Base-by-base conservation (phyloP, 2,329 filamentous ascomycete genomes). In the Diaporthe citriasiana region DNA sequence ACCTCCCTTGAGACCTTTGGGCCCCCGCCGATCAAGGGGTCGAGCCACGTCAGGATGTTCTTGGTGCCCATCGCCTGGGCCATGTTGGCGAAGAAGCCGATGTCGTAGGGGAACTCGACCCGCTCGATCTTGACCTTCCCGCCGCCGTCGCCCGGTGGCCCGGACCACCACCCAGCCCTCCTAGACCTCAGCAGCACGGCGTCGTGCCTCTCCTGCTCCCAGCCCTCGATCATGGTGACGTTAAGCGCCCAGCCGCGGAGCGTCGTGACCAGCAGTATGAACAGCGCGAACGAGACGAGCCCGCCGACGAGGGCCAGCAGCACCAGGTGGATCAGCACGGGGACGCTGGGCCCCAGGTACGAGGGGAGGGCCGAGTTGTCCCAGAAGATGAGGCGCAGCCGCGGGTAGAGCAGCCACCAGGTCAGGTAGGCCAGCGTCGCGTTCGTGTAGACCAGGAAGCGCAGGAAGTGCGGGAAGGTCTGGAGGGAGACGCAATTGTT, bases 31-130 rank as follows among this genome's bases (percentile, higher is more conserved):
- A 91, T 87, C 53, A 95, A 86, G 0, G 94, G 94, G 77, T 90
- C 89, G 73, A 94, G 83, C 94, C 94, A 97, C 9, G 87, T 80
- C 0, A 95, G 76, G 0, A 89, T 78, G 79, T 94, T 95, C 10
- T 80, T 77, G 0, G 90, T 92, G 5, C 93, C 93, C 93, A 97
- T 95, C 22, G 91, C 93, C 79, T 94, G 92, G 22, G 88, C 87
- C 80, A 96, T 87, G 81, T 97, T 97, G 47, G 84, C 81, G 84
- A 90, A 95, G 78, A 97, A 85, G 66, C 93, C 93, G 57, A 96
- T 84, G 79, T 97, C 94, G 82, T 95, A 97, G 0, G 94, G 94
- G 78, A 95, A 97, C 81, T 96, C 93, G 78, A 95, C 89, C 70
- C 87, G 89, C 73, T 89, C 85, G 56, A 93, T 87, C 59, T 78